Percentiles rank a stretch among this genome's conserved stretches.
Evolutionary conservation across 2,329 filamentous ascomycete genomes (phyloP).

Genomic region (Alternaria panax): DNA sequence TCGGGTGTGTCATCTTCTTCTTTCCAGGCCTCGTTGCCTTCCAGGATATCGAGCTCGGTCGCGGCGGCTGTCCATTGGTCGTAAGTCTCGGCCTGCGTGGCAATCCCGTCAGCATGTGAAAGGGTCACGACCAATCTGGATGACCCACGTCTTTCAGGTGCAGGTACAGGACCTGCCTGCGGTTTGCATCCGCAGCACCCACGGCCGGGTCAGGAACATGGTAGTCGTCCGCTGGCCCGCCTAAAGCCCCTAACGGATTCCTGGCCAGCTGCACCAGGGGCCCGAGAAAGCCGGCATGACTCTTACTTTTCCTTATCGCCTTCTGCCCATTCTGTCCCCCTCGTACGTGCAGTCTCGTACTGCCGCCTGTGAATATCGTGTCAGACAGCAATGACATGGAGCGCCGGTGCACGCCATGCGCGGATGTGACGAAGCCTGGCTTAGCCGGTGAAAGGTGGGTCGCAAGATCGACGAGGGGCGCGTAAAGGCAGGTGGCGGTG

Average conservation of each 20-base stretch:
- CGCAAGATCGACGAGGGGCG: slow-evolving; percentile 4
- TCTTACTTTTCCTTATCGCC: slow-evolving; percentile 34
- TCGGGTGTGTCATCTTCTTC: slow-evolving; percentile 69
- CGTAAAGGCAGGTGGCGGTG: neutral
- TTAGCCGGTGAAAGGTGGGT: slow-evolving; percentile 22
- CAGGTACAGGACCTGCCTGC: slow-evolving; percentile 68
- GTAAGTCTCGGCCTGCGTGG: slow-evolving; percentile 68
- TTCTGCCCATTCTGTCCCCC: slow-evolving; percentile 20
- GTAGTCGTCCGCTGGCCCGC: slow-evolving; percentile 19
- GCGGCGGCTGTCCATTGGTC: slow-evolving; percentile 79
- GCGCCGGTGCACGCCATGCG: slow-evolving; percentile 44
- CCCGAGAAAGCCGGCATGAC: slow-evolving; percentile 42
- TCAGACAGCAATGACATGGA: slow-evolving; percentile 50
- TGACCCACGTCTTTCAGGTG: slow-evolving; percentile 70
- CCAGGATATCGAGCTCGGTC: slow-evolving; percentile 76
- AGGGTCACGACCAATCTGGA: slow-evolving; percentile 20
- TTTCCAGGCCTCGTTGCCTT: slow-evolving; percentile 86
- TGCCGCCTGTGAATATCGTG: slow-evolving; percentile 42
- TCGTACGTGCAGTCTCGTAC: slow-evolving; percentile 38
- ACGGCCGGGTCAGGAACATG: slow-evolving; percentile 22
- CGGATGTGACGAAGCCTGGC: slow-evolving; percentile 21
- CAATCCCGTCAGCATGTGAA: slow-evolving; percentile 38
- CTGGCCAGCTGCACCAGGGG: slow-evolving; percentile 48
- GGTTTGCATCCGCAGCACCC: slow-evolving; percentile 23
- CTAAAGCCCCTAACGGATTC: slow-evolving; percentile 41